Conservation (phyloP, 441 rosid species). For the Cnidoscolus chayamansa region DNA sequence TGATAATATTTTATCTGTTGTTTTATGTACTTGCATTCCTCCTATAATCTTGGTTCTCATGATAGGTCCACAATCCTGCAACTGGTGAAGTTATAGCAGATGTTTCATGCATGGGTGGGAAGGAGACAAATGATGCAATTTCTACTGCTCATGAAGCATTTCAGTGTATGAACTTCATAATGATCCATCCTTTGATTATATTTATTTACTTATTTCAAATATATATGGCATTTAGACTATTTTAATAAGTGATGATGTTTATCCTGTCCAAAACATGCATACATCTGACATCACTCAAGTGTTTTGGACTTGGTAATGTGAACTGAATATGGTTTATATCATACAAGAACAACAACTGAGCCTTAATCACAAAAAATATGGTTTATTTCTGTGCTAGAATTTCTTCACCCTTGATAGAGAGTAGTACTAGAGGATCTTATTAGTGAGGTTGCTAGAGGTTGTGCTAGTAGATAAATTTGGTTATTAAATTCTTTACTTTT, state of each 20-base stretch:
- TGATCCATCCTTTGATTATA: not conserved
- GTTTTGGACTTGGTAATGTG: too few species aligned
- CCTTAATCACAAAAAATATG: too few species aligned
- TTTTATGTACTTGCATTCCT: not conserved
- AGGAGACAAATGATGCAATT: constrained; percentile 86
- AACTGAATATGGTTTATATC: too few species aligned
- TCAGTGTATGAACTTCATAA: constrained; percentile 44
- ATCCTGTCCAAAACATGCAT: not conserved
- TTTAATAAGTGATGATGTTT: not conserved
- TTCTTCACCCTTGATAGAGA: too few species aligned
- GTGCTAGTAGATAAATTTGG: too few species aligned
- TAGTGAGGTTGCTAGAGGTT: too few species aligned
- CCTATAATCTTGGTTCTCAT: constrained; percentile 5
- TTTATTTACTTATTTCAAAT: not conserved
- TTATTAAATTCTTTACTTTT: too few species aligned
- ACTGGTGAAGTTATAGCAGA: constrained; percentile 74
- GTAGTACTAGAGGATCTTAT: too few species aligned
- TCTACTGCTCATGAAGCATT: constrained; percentile 77
- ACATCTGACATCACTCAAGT: too few species aligned
- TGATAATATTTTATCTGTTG: not conserved
- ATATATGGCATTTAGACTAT: constrained; percentile 1
- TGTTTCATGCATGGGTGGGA: constrained; percentile 77
- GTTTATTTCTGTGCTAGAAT: too few species aligned
- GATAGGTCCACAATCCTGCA: constrained; percentile 87
- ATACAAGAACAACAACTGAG: too few species aligned